Percentiles rank a stretch among this genome's conserved stretches.
These are phyloP conservation scores for Handroanthus guayacan DNA, from an alignment of 257 asterid species.

Conservation along the genomic window DNA sequence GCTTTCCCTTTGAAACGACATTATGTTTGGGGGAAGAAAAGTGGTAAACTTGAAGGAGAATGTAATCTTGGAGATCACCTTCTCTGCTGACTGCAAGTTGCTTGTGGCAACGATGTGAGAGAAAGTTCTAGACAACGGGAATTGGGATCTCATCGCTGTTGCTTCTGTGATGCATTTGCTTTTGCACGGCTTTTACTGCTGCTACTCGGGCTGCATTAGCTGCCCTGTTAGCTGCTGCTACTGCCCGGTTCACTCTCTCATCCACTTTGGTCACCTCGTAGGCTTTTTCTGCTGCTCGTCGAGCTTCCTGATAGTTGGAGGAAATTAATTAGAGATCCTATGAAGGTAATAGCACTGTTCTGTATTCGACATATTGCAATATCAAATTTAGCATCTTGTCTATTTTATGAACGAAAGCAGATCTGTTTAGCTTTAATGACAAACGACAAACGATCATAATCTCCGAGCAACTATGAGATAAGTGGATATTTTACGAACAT, in stretches of 20 bases:
- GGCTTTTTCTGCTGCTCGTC: conserved; percentile 78
- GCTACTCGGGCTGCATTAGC: conserved; percentile 93
- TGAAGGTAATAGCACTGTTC: background rate
- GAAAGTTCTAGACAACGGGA: conserved; percentile 39
- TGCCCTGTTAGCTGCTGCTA: conserved; percentile 74
- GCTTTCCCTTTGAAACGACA: conserved; percentile 40
- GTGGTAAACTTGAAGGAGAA: conserved; percentile 36
- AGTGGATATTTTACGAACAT: too few species aligned
- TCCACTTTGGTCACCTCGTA: conserved; percentile 85
- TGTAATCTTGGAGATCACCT: conserved; percentile 16
- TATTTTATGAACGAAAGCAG: too few species aligned
- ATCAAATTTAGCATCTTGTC: background rate
- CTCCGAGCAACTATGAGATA: too few species aligned
- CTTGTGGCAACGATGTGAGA: conserved; percentile 1
- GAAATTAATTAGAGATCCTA: conserved; percentile 5
- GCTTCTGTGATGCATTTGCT: conserved; percentile 76
- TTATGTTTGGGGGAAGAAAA: conserved; percentile 30
- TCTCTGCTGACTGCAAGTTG: conserved; percentile 14
- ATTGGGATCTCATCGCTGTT: conserved; percentile 67
- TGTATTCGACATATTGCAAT: background rate
- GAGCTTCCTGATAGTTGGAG: conserved; percentile 66
- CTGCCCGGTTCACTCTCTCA: conserved; percentile 84
- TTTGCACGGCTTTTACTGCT: conserved; percentile 85
- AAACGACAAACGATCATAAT: too few species aligned
- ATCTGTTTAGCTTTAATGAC: too few species aligned